Evolutionary conservation across 345 rosid genomes (phyloP).

Genomic region (Eucalyptus polybractea): DNA sequence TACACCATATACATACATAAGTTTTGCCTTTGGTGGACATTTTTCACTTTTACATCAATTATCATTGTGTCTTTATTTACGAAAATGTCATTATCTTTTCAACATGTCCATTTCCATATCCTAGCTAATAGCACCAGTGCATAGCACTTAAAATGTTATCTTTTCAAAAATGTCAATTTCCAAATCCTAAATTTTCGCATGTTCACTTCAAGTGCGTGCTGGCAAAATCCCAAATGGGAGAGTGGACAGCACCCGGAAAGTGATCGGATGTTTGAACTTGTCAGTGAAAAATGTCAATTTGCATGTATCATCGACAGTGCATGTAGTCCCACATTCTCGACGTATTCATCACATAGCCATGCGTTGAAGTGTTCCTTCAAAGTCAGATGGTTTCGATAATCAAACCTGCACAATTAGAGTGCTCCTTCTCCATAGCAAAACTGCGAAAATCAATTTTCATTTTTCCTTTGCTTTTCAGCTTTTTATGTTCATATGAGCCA

Average conservation of each 20-base stretch:
- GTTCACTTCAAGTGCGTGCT: not conserved
- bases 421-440: not conserved
- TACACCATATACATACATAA: not conserved
- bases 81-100: not conserved
- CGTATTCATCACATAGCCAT: not conserved
- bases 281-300: not conserved
- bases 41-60: not conserved
- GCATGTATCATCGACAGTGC: not conserved
- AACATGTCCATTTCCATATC: not conserved
- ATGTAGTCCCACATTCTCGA: not conserved
- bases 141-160: not conserved
- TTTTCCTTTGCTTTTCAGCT: not conserved
- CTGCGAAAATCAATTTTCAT: not conserved
- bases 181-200: not conserved
- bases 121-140: not conserved
- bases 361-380: not conserved
- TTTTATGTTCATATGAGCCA: not conserved
- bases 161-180: too few species aligned
- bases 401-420: not conserved
- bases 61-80: rapidly evolving
- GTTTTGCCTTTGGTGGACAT: not conserved
- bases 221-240: not conserved
- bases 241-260: not conserved
- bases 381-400: not conserved
- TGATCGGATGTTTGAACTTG: not conserved